Conservation (phyloP, 2,329 filamentous ascomycete species). For the Fusarium goolgardi region DNA sequence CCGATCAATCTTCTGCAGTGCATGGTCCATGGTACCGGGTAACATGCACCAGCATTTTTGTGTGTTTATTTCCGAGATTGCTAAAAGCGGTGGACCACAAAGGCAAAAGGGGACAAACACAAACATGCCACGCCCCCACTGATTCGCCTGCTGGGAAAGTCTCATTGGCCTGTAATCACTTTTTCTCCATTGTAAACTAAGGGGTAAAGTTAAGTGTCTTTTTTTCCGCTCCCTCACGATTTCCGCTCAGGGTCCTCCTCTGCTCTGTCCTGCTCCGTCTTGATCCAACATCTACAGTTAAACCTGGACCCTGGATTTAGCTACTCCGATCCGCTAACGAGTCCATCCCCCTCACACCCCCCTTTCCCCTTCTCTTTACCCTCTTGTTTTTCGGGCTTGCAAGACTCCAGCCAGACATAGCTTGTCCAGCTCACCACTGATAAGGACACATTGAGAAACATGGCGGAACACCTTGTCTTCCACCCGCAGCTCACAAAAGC, state of each 20-base stretch:
- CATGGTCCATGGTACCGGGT: neutral
- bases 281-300: conserved; percentile 16
- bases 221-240: conserved; percentile 13
- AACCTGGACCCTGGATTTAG: conserved; percentile 16
- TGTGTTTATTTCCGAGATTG: conserved; percentile 26
- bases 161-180: conserved; percentile 4
- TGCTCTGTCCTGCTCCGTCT: neutral
- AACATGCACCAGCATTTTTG: neutral
- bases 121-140: conserved; percentile 9
- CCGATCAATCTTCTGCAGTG: too few relatives aligned
- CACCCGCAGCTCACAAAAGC: conserved; percentile 31
- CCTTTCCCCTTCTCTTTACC: neutral
- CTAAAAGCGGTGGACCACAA: conserved; percentile 7
- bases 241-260: conserved; percentile 15
- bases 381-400: too few relatives aligned
- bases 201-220: conserved; percentile 16
- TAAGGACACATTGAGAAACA: conserved; percentile 1
- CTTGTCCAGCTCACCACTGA: neutral
- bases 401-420: neutral
- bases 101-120: conserved; percentile 10
- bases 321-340: neutral
- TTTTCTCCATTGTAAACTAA: conserved; percentile 13
- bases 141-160: neutral
- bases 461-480: conserved; percentile 30
- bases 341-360: neutral